Evolutionary conservation across 31 red algal genomes (phyloP), one percentile per base, ranked within the genome.

Genomic region (Porphyra umbilicalis): DNA sequence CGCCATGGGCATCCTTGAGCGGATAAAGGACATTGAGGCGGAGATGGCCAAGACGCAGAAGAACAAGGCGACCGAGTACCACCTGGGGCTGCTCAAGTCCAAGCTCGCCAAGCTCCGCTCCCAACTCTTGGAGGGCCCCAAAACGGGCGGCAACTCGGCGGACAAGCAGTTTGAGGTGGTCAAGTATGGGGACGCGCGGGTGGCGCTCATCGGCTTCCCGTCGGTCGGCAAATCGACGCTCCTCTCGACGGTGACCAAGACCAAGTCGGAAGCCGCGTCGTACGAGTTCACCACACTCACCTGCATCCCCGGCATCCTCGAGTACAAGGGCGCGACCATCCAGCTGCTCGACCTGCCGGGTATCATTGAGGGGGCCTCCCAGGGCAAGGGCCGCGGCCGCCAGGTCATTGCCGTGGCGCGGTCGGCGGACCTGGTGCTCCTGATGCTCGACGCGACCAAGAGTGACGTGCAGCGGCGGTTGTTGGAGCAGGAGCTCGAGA

Each of bases 181-280:
- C 67, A 98, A 98, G 80, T 83, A 98, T 76, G 96, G 96, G 29
- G 92, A 98, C 85, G 96, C 96, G 6, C 90, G 96, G 32, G 96
- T 98, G 35, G 92, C 92, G 11, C 83, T 98, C 32, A 79, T 98
- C 7, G 96, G 92, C 13, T 94, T 94, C 67, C 96, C 96, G 29
- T 98, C 96, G 11, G 91, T 92, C n/a, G 95, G 95, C 35, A 98
- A 98, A 83, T 94, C 92, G 40, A 98, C 95, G 20, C 90, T 98
- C 46, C 80, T 98, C 34, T 93, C 90, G 36, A 86, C 82, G 79
- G 86, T 98, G 30, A 98, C 96, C 3, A 86, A 88, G 10, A 95
- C 92, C 40, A 77, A 93, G 25, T 92, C 89, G 37, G 96, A 92
- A 44, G 93, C 89, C 36, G 92, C 96, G 11, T 76, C 81, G 79